Evolutionary conservation across 768 basidiomycete genomes (phyloP), one percentile per base, ranked within the genome.

Genomic region (Cyathus striatus): DNA sequence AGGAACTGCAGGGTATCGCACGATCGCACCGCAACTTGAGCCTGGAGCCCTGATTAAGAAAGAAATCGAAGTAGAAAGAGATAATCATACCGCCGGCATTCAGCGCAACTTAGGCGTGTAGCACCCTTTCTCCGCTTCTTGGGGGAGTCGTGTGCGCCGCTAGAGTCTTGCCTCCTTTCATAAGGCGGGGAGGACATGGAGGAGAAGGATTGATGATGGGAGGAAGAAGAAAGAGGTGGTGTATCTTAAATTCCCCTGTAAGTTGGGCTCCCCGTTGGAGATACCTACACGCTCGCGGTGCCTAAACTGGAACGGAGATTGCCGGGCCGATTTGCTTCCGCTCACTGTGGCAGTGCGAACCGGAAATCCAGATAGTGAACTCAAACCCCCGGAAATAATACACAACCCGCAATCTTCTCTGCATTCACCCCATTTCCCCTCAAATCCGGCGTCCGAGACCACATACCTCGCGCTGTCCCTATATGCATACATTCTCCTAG

Each of bases 21-120:
- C 87, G 75, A 68, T 90, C 86, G 61, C 87, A 90, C 16, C 81
- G 72, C 46, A 85, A 62, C 59, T 86, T 86, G 27, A 86, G 61
- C 49, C 83, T 83, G 44, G 23, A 41, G 25, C 26, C 40, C 21
- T 43, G 22, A 30, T 34, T 22, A 50, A 46, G 25, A 40, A 16
- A 38, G 35, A 41, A 42, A 36, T 32, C 41, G 47, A 26, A 37
- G 20, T 48, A 45, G 44, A 43, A 32, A 27, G 41, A 20, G 35
- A 17, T 37, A 42, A 43, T 47, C 53, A 32, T 47, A 82, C 86
- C 86, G 75, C 58, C 86, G 73, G 56, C 86, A 90, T 51, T 90
- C 86, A 20, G 86, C 86, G 54, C 86, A 89, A 10, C 83, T 86
- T 36, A 88, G 71, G 33, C 86, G 75, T 4, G 83, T 85, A 5